Base-by-base conservation (phyloP, 139 green algal genomes). In the Chlorella sp. region DNA sequence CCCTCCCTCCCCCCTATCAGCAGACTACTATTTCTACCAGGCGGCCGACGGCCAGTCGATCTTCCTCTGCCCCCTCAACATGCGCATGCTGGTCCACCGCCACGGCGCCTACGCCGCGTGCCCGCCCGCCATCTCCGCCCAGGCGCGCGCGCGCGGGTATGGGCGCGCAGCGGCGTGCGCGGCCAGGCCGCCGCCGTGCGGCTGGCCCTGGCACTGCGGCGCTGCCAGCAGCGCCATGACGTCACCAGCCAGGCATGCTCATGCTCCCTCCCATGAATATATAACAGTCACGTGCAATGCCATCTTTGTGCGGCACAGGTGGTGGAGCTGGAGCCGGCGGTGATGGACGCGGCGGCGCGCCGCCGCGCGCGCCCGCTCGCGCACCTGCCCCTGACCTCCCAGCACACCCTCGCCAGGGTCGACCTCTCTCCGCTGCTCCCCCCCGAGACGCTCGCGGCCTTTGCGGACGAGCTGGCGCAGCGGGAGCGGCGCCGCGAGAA, bases 51-150 rank as follows among this genome's bases (percentile, higher is more conserved):
- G 91, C 11, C 83, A 91, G 80, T 94, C 83, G 83, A 38, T 94
- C 23, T 97, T 94, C 82, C 83, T 96, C 58, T 75, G 90, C 64
- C 82, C 93, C 7, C 83, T 96, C 29, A 90, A 91, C 69, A 62
- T 94, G 53, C 79, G 89, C 65, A 82, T 89, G 75, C 84, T 95
- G 81, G 73, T 87, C 38, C 58, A 74, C 1, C 68, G 84, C 29
- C 83, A 82, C 67, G 89, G 74, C 58, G 74, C 68, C 23, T 90
- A 87, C 64, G 74, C 75, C 2, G 41, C 71, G n/a, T 94, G 85
- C 66, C 90, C 90, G 5, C 55, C 73, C 29, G 76, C 67, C 19
- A 65, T 95, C 42, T 71, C 64, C 8, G 91, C 79, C 1, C 74
- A 58, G 59, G 71, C 55, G 50, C 9, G 68, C 3, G 5, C 23